Evolutionary conservation across 805 yeast genomes (phyloP), one percentile per base, ranked within the genome.

Genomic region (Zygosaccharomyces bailii): DNA sequence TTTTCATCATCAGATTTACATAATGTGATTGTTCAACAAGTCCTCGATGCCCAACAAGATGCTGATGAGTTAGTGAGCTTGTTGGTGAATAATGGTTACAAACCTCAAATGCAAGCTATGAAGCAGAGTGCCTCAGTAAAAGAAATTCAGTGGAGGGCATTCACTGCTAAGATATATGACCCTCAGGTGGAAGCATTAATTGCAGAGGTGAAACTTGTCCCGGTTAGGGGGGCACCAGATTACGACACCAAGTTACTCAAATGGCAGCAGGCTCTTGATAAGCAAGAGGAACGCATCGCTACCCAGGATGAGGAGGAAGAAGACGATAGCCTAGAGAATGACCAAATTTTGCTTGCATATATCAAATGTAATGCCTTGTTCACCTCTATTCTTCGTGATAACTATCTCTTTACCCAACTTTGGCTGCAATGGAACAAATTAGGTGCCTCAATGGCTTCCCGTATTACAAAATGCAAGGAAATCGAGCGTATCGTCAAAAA

Each of bases 321-420:
- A 44, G 76, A 73, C 35, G 45, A 39, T 31, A 41, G 31, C 32
- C 77, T 76, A 38, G 88, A 87, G 61, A 79, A 82, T 52, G 76
- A 82, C 48, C 86, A 89, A 57, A 80, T 91, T 51, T 65, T 89
- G 34, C 68, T 79, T 45, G 85, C 96, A 0, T 91, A 75, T 63
- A 77, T 89, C 55, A 80, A 78, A 55, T 91, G 84, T 68, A 76
- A 80, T 54, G 68, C 78, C 49, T 66, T 84, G 36, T 69, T 84
- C 45, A 74, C 84, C 25, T 78, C 86, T 49, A 75, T 88, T 39
- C 77, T 80, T 60, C 80, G 98, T 67, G 96, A 88, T 55, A 63
- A 72, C 48, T 56, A 73, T 17, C 65, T 84, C 32, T 68, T 78
- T 35, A 63, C 60, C 10, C 65, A 68, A 38, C 52, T 71, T 32